Evolutionary conservation across 306 rosid species (phyloP), one percentile per base, ranked within the genome.

Genomic region (Vicia sativa): DNA sequence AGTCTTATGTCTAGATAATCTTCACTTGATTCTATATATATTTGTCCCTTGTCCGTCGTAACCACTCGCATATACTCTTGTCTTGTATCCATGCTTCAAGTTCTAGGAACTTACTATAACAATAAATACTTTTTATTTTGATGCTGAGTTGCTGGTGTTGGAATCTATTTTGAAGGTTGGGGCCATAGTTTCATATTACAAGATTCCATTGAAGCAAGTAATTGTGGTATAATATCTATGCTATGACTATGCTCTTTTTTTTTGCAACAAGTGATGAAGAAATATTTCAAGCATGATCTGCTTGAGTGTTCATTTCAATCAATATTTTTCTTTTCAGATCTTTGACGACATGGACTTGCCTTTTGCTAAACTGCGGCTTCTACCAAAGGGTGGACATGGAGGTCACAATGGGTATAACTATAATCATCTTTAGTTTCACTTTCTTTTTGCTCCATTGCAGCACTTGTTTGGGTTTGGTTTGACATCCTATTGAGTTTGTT

Each of bases 141-240:
- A 52, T 72, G 45, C 59, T 78, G 76, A 81, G 63, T 63, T 48
- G 23, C 21, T 82, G 72, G 61, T 70, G 56, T 35, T 75, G 52
- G 58, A 37, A 74, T 78, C 34, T 72, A 49, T 80, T 67, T 71
- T 82, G 77, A 78, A n/a, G n/a, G n/a, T n/a, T n/a, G n/a, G n/a
- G n/a, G n/a, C n/a, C n/a, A n/a, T n/a, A n/a, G n/a, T n/a, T 50
- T 88, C 97, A 0, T 88, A 93, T 83, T 90, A 90, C 89, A 93
- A 87, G 80, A 88, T 93, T 70, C 99, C 97, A 9, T 37, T 82
- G 77, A 88, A 86, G 85, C 99, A 90, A 86, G 97, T 93, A 35
- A 89, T 93, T 7, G 90, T 90, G 95, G 99, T 93, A 83, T 69
- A 58, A 7, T 65, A 73, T 72, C 65, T 77, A 69, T 72, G 68